Evolutionary conservation across 768 basidiomycete genomes (phyloP), one percentile per base, ranked within the genome.

Genomic region (Pleurotus pulmonarius): DNA sequence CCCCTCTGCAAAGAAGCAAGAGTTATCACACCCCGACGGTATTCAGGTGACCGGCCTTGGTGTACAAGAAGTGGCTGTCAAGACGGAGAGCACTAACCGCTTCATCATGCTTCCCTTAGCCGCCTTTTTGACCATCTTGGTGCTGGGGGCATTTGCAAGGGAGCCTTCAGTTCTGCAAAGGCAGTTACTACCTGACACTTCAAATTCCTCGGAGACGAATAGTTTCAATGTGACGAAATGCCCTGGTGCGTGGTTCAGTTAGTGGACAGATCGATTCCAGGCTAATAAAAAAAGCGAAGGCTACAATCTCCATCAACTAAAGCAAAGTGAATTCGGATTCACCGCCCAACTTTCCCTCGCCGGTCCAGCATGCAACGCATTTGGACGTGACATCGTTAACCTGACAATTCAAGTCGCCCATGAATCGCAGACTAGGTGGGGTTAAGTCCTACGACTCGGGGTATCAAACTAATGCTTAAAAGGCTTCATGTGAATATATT

Each of bases 401-500:
- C 76, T 90, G 18, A 84, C 80, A n/a, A 72, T 91, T 16, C 70
- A 85, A 63, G 84, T 89, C 5, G 81, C 79, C 11, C 88, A 89
- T 62, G 86, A 89, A 66, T 80, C 78, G 16, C 68, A 68, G 53
- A 74, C 79, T 44, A 74, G 78, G 81, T 82, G 59, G 56, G 25
- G n/a, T 39, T 24, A n/a, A 20, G 5, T 29, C 4, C 7, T 29
- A 29, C 26, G 26, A 29, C 26, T 29, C 26, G 46, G 24, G 46
- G 26, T 46, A 46, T 40, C 13, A 13, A 18, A 41, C 18, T 40
- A 11, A 52, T 18, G n/a, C 6, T 2, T 39, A 46, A 20, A 53
- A 88, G 88, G 46, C 71, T 90, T 4, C 88, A 82, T 52, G 85
- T 90, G 40, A 81, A 86, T 59, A 83, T 90, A 8, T 82, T 73